phyloP scores from a whole-genome alignment of 257 asterid genomes.

The Lycium barbarum region DNA sequence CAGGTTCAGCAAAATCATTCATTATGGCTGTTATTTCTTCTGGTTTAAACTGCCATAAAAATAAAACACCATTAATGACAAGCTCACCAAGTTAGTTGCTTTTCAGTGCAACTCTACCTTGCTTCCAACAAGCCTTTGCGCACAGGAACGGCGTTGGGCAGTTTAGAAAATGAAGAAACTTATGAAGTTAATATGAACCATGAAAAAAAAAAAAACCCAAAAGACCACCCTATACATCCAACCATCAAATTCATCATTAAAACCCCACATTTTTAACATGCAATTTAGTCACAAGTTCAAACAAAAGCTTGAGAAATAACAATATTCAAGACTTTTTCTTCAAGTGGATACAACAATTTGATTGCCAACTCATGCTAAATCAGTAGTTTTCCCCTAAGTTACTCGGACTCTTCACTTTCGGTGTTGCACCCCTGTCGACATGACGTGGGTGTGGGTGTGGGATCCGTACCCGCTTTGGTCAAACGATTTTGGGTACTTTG shows the following conservation, averaged over 20 bases:
- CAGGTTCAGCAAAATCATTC: constrained; percentile 57
- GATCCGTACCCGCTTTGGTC: too few species aligned
- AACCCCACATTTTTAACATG: neutral
- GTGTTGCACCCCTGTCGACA: too few species aligned
- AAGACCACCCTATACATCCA: neutral
- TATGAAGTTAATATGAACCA: neutral
- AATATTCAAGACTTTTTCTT: neutral
- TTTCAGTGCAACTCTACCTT: neutral
- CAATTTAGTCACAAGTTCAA: neutral
- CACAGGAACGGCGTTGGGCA: neutral
- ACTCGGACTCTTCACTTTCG: too few species aligned
- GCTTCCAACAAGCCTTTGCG: neutral
- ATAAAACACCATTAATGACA: neutral
- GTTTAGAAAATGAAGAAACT: neutral
- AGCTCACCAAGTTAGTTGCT: neutral
- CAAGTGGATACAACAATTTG: neutral
- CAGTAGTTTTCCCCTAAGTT: neutral
- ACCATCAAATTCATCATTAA: neutral
- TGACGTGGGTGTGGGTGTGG: too few species aligned
- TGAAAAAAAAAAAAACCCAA: neutral
- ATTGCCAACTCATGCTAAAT: neutral
- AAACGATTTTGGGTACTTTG: too few species aligned
- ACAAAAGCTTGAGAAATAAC: neutral
- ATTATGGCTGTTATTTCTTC: constrained; percentile 52
- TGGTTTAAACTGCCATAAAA: constrained; percentile 44